A percentile compares a stretch with the other conserved stretches of the same genome.
Evolutionary conservation across 768 basidiomycete genomes (phyloP).

Genomic region (Boletellus ananas): DNA sequence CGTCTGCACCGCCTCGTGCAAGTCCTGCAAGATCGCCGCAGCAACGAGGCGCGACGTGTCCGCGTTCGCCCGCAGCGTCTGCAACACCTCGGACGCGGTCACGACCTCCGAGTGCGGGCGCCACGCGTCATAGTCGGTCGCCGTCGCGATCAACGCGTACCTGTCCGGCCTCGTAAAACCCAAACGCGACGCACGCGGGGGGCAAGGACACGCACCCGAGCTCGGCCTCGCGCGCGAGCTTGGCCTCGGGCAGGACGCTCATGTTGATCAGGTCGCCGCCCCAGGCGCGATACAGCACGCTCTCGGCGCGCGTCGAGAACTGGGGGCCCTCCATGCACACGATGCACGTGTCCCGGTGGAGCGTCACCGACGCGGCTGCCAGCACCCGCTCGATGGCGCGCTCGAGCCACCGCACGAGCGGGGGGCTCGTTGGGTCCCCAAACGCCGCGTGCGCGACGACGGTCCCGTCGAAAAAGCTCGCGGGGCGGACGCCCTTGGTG

Average conservation of each 20-base stretch:
- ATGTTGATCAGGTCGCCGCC: constrained; percentile 96
- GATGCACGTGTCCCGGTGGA: constrained; percentile 81
- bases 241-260: constrained; percentile 96
- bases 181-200: neutral
- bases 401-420: constrained; percentile 64
- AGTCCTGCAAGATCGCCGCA: constrained; percentile 62
- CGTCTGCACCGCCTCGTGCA: constrained; percentile 57
- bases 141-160: constrained; percentile 86
- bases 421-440: constrained; percentile 82
- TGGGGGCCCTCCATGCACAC: constrained; percentile 98
- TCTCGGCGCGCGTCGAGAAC: constrained; percentile 98
- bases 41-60: constrained; percentile 78
- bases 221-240: constrained; percentile 94
- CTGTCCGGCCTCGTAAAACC: constrained; percentile 36
- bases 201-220: constrained; percentile 53
- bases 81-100: constrained; percentile 87
- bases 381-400: constrained; percentile 61
- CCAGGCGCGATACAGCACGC: constrained; percentile 88
- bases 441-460: constrained; percentile 93
- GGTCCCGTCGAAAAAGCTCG: constrained; percentile 80
- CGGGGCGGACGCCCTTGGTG: constrained; percentile 88
- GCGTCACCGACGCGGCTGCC: constrained; percentile 39
- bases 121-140: constrained; percentile 98
- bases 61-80: constrained; percentile 83
- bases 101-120: constrained; percentile 74